These are phyloP conservation scores for Kalanchoe fedtschenkoi DNA, from an alignment of 164 flowering plant species.

Conservation along the genomic window DNA sequence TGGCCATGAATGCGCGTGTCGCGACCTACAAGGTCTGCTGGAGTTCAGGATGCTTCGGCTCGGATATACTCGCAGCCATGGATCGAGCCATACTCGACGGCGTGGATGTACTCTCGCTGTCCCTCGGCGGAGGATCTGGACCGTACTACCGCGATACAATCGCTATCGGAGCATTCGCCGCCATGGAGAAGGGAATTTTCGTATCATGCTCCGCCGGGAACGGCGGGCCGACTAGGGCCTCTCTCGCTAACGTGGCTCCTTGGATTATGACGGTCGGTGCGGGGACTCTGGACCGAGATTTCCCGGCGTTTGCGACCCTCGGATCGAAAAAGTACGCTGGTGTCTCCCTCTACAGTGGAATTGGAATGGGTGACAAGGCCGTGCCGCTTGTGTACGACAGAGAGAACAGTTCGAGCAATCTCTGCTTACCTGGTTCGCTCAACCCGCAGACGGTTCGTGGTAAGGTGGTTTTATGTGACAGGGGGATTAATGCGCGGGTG, in stretches of 20 bases:
- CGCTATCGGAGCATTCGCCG: conserved; percentile 2
- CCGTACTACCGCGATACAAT: not conserved
- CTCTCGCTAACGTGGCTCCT: not conserved
- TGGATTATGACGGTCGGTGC: conserved; percentile 6
- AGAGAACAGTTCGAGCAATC: conserved; percentile 17
- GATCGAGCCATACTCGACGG: conserved; percentile 1
- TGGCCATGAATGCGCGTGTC: conserved; percentile 61
- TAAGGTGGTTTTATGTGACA: conserved; percentile 75
- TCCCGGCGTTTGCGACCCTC: not conserved
- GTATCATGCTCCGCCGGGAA: conserved; percentile 2
- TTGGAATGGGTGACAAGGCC: conserved; percentile 42
- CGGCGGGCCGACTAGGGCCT: not conserved
- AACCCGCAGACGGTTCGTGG: conserved; percentile 41
- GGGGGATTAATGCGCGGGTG: conserved; percentile 71
- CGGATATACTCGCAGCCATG: conserved; percentile 6
- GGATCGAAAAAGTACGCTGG: conserved; percentile 27
- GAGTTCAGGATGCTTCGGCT: not conserved
- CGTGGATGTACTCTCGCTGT: conserved; percentile 2
- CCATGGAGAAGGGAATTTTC: conserved; percentile 5
- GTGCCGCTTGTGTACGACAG: conserved; percentile 38
- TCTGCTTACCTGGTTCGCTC: conserved; percentile 68
- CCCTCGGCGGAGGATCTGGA: not conserved
- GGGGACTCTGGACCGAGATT: conserved; percentile 4
- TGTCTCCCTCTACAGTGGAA: conserved; percentile 69
- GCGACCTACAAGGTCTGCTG: conserved; percentile 3